phyloP scores from a whole-genome alignment of 441 rosid species.

The Theobroma grandiflorum region DNA sequence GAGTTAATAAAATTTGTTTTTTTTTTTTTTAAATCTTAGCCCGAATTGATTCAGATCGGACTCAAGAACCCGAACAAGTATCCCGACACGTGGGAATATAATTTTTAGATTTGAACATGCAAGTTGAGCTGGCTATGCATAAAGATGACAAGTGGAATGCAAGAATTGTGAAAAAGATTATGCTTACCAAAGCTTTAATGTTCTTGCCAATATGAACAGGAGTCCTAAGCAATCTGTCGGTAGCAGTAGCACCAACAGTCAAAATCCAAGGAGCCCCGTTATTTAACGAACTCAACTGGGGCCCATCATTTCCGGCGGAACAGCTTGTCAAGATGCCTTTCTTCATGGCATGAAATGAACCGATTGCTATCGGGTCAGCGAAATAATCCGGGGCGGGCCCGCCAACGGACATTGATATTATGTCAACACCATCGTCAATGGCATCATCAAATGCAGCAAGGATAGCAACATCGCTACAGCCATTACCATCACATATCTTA shows the following conservation, averaged over 20 bases:
- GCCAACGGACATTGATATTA: conserved; percentile 33
- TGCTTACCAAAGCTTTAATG: not conserved
- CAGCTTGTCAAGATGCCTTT: conserved; percentile 39
- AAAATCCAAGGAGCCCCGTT: conserved; percentile 37
- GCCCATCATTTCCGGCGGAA: conserved; percentile 36
- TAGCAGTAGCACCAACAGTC: conserved; percentile 36
- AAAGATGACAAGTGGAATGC: too few species aligned
- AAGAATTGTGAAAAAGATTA: not conserved
- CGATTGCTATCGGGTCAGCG: conserved; percentile 24
- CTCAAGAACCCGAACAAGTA: too few species aligned
- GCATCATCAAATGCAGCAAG: conserved; percentile 46
- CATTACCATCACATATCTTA: conserved; percentile 18
- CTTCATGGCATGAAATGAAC: conserved; percentile 43
- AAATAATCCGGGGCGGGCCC: not conserved
- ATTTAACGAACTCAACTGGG: not conserved
- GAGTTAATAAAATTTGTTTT: too few species aligned
- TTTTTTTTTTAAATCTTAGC: too few species aligned
- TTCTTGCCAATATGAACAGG: not conserved
- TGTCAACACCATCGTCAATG: conserved; percentile 46
- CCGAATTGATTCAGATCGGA: too few species aligned
- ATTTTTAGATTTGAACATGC: too few species aligned
- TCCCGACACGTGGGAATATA: too few species aligned
- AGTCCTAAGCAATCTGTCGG: not conserved
- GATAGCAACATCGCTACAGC: not conserved
- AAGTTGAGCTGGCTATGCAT: too few species aligned